Evolutionary conservation across 2,329 filamentous ascomycete genomes (phyloP).

Genomic region (Phialophora chinensis): DNA sequence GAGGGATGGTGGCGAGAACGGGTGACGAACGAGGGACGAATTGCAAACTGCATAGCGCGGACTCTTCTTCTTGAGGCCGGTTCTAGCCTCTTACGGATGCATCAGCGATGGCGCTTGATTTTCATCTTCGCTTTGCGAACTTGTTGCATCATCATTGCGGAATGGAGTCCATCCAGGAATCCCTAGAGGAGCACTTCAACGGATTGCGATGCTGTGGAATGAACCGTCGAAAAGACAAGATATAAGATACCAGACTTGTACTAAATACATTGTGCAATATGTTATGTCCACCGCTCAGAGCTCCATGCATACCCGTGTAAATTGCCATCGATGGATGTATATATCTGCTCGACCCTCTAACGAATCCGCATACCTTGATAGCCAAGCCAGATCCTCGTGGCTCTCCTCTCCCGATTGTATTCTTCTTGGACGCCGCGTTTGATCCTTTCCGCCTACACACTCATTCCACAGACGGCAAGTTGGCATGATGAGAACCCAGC

Average conservation of each 20-base stretch:
- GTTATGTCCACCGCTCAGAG: neutral
- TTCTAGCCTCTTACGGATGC: neutral
- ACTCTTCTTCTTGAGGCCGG: neutral
- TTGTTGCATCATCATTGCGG: neutral
- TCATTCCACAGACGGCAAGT: too few relatives aligned
- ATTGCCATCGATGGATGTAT: neutral
- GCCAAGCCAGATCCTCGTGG: neutral
- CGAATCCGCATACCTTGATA: neutral
- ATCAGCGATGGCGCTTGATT: constrained; percentile 13
- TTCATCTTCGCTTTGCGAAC: neutral
- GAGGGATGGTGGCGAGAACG: neutral
- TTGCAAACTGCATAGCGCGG: neutral
- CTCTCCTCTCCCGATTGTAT: neutral
- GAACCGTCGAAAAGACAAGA: neutral
- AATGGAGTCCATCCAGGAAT: neutral
- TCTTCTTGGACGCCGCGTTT: neutral
- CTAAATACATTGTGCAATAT: neutral
- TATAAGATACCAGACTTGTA: neutral
- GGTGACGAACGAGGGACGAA: neutral
- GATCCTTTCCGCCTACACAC: too few relatives aligned
- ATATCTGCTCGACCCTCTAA: neutral
- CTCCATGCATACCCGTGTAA: neutral
- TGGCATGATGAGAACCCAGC: too few relatives aligned
- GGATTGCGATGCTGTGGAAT: neutral
- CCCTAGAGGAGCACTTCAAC: neutral